phyloP scores from a whole-genome alignment of 805 yeast species.

The Kodamaea sagamina region DNA sequence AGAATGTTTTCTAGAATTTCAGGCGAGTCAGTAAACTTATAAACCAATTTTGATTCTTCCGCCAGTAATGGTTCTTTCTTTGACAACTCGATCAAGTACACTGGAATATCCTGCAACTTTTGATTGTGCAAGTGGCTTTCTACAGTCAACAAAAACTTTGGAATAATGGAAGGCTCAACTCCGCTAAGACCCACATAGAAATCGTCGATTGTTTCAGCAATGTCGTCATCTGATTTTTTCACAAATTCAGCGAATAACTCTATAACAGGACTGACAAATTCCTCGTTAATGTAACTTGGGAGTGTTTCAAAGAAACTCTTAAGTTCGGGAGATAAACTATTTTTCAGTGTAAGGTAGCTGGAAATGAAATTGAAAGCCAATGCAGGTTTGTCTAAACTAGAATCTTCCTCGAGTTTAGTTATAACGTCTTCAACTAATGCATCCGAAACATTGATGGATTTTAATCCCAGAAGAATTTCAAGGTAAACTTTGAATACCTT shows the following conservation, averaged over 20 bases:
- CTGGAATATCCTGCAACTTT: constrained; percentile 26
- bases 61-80: constrained; percentile 21
- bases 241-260: constrained; percentile 14
- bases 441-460: neutral
- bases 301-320: constrained; percentile 14
- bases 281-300: constrained; percentile 29
- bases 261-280: constrained; percentile 28
- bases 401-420: constrained; percentile 10
- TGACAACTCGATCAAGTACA: constrained; percentile 34
- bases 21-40: constrained; percentile 19
- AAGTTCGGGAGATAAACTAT: constrained; percentile 2
- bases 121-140: constrained; percentile 16
- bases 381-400: constrained; percentile 10
- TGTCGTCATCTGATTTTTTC: constrained; percentile 18
- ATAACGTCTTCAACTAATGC: neutral
- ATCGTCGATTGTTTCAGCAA: constrained; percentile 35
- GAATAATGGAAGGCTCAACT: constrained; percentile 19
- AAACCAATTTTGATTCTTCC: constrained; percentile 25
- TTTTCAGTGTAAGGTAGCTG: constrained; percentile 10
- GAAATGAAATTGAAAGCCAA: constrained; percentile 12
- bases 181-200: constrained; percentile 30
- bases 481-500: constrained; percentile 17
- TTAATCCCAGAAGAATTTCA: constrained; percentile 2
- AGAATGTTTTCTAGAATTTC: constrained; percentile 23
- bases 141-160: constrained; percentile 9